Evolutionary conservation across 306 rosid species (phyloP).

Genomic region (Rosa persica): DNA sequence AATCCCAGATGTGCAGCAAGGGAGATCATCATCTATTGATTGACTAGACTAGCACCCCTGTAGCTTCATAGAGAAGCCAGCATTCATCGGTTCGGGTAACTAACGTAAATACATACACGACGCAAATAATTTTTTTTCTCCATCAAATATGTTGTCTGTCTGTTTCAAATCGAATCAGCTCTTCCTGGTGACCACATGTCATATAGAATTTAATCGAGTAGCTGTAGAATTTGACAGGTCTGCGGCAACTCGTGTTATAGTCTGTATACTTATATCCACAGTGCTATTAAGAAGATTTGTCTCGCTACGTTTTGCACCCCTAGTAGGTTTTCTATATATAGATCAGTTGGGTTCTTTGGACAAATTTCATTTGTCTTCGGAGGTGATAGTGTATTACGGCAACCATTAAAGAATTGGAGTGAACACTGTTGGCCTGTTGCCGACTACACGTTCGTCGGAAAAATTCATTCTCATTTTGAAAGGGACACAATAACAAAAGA

Average conservation of each 20-base stretch:
- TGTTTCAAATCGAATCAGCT: not conserved
- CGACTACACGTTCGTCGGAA: no score
- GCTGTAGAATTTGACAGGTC: not conserved
- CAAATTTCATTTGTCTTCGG: no score
- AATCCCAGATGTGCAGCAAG: not conserved
- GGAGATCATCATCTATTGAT: not conserved
- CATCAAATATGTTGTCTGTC: not conserved
- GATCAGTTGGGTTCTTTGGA: no score
- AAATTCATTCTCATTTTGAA: no score
- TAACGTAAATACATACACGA: not conserved
- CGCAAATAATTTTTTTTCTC: not conserved
- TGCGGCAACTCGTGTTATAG: not conserved
- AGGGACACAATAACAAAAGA: no score
- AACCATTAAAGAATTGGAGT: no score
- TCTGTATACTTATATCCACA: not conserved
- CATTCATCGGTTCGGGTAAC: not conserved
- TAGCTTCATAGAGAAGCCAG: not conserved
- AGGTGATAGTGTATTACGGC: no score
- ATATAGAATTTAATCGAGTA: not conserved
- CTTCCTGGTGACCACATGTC: not conserved
- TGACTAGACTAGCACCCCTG: not conserved
- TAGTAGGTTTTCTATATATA: no score
- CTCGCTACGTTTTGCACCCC: not conserved
- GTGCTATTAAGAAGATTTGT: not conserved
- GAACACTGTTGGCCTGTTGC: no score